A percentile compares a stretch with the other conserved stretches of the same genome.
Conservation (phyloP, 1,284 basidiomycete species). For the Neonothopanus nambi region DNA sequence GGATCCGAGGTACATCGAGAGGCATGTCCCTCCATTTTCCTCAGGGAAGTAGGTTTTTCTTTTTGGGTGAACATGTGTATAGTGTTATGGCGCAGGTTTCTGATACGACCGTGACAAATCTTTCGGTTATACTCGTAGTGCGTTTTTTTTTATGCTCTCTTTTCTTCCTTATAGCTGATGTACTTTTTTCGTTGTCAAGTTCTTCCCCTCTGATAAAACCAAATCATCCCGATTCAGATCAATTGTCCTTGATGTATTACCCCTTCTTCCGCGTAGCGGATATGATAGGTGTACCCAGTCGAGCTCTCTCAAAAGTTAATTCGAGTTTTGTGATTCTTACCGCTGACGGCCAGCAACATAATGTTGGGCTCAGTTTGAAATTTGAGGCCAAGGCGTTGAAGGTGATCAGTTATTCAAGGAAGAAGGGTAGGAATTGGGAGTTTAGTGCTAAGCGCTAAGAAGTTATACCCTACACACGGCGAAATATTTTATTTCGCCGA, state of each 20-base stretch:
- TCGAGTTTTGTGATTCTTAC: conserved; percentile 89
- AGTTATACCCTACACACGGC: no score
- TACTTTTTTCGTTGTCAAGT: conserved; percentile 48
- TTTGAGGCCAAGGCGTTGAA: conserved; percentile 97
- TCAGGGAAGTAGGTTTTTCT: no score
- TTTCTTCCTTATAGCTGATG: neutral
- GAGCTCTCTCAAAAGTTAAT: conserved; percentile 87
- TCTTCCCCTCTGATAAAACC: conserved; percentile 77
- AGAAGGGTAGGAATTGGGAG: conserved; percentile 88
- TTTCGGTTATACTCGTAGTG: no score
- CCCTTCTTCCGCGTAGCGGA: no score
- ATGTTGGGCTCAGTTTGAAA: conserved; percentile 93
- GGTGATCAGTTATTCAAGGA: conserved; percentile 91
- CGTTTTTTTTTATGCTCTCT: conserved; percentile 45
- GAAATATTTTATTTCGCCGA: no score
- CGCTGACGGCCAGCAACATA: conserved; percentile 76
- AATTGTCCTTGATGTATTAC: conserved; percentile 55
- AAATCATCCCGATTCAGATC: conserved; percentile 81
- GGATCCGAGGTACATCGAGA: conserved; percentile 87
- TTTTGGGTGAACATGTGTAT: no score
- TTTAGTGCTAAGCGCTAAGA: conserved; percentile 90
- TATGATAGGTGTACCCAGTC: conserved; percentile 71
- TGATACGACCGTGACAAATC: no score
- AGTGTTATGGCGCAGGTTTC: no score
- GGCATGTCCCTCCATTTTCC: conserved; percentile 76